phyloP scores from a whole-genome alignment of 352 stramenopile species.

The Globisporangium recalcitrans region DNA sequence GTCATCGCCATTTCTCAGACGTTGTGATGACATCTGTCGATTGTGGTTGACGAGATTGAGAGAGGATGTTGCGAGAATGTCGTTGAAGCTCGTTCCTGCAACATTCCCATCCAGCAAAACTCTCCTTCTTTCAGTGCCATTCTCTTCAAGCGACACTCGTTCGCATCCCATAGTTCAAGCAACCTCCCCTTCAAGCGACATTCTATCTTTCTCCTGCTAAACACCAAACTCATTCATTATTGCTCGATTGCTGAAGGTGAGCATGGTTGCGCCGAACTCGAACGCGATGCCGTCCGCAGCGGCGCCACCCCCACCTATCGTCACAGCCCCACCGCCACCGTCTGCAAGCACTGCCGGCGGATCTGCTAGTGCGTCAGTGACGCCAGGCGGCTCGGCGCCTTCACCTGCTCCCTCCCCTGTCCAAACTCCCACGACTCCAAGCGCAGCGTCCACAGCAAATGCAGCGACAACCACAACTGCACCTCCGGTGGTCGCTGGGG shows the following conservation, averaged over 20 bases:
- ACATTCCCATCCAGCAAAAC: neutral
- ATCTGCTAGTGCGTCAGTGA: neutral
- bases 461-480: slow-evolving; percentile 15
- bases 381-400: neutral
- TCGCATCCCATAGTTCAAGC: neutral
- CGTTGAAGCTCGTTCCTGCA: neutral
- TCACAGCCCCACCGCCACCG: neutral
- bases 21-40: too few species aligned
- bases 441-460: neutral
- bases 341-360: neutral
- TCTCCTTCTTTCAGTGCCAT: neutral
- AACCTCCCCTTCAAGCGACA: slow-evolving; percentile 1
- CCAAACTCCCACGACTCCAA: neutral
- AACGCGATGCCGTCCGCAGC: neutral
- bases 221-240: neutral
- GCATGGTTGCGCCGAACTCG: neutral
- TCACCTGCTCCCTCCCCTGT: neutral
- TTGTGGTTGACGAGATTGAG: neutral
- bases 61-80: neutral
- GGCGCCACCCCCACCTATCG: neutral
- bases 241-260: neutral
- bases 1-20: neutral
- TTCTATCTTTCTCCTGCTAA: neutral
- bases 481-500: slow-evolving; percentile 34
- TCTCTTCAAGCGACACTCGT: neutral